Evolutionary conservation across 306 rosid species (phyloP).

Genomic region (Pyrus bretschneideri): DNA sequence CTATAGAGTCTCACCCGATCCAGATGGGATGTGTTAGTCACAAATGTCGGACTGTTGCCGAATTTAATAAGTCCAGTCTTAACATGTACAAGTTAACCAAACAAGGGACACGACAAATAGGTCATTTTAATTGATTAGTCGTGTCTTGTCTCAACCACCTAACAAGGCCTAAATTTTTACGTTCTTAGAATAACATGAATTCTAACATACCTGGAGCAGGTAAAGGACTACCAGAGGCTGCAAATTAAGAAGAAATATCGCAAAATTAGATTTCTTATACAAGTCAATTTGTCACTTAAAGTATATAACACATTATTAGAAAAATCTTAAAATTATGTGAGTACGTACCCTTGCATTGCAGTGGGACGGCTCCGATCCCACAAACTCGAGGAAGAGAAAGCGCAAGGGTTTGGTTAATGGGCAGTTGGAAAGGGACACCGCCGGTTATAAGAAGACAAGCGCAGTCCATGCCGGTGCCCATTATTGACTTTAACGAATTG

Average conservation of each 20-base stretch:
- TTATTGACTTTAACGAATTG: conserved; percentile 36
- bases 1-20: neutral
- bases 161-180: neutral
- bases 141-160: neutral
- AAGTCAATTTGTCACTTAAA: neutral
- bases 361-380: conserved; percentile 25
- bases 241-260: conserved; percentile 5
- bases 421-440: conserved; percentile 52
- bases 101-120: neutral
- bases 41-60: neutral
- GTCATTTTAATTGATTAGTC: neutral
- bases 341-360: conserved; percentile 53
- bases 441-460: conserved; percentile 58
- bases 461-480: conserved; percentile 39
- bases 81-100: neutral
- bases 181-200: neutral
- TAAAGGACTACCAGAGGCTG: conserved; percentile 56
- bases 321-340: neutral
- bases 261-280: neutral
- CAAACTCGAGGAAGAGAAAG: conserved; percentile 49
- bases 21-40: neutral
- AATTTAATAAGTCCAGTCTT: neutral
- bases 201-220: conserved; percentile 53
- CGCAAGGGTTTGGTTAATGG: conserved; percentile 38
- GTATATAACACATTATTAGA: neutral